Conservation (phyloP, 106 monocot species). For the Cymbidium sinense region DNA sequence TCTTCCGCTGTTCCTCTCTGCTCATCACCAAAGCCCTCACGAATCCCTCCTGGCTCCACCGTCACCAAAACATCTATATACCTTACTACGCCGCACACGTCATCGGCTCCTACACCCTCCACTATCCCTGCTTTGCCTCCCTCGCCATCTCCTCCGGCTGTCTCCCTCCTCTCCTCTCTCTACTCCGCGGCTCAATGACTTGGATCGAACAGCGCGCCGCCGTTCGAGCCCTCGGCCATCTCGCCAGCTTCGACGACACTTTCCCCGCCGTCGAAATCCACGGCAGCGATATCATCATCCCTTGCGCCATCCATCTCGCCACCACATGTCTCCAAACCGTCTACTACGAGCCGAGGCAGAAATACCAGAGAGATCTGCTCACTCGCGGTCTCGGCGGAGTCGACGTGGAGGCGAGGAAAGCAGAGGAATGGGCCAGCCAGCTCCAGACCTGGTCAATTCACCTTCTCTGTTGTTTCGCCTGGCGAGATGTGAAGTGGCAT, state of each 20-base stretch:
- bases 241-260: constrained; percentile 60
- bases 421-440: constrained; percentile 82
- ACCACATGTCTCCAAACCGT: constrained; percentile 37
- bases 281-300: constrained; percentile 29
- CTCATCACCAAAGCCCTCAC: constrained; percentile 38
- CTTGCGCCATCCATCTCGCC: constrained; percentile 29
- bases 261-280: constrained; percentile 34
- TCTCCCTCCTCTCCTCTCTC: constrained; percentile 34
- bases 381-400: constrained; percentile 41
- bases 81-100: constrained; percentile 82
- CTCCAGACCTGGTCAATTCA: constrained; percentile 73
- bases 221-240: constrained; percentile 62
- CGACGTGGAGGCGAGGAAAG: constrained; percentile 49
- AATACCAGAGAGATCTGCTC: constrained; percentile 54
- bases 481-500: constrained; percentile 22
- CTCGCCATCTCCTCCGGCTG: constrained; percentile 44
- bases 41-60: constrained; percentile 36
- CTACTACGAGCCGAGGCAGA: constrained; percentile 11
- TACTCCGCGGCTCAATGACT: constrained; percentile 41
- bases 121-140: constrained; percentile 23
- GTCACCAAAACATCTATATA: constrained; percentile 55
- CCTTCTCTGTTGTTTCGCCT: constrained; percentile 63
- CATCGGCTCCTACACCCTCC: constrained; percentile 72
- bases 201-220: constrained; percentile 80
- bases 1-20: constrained; percentile 41